phyloP scores from a whole-genome alignment of 768 basidiomycete genomes.

The Leccinum imitatum region DNA sequence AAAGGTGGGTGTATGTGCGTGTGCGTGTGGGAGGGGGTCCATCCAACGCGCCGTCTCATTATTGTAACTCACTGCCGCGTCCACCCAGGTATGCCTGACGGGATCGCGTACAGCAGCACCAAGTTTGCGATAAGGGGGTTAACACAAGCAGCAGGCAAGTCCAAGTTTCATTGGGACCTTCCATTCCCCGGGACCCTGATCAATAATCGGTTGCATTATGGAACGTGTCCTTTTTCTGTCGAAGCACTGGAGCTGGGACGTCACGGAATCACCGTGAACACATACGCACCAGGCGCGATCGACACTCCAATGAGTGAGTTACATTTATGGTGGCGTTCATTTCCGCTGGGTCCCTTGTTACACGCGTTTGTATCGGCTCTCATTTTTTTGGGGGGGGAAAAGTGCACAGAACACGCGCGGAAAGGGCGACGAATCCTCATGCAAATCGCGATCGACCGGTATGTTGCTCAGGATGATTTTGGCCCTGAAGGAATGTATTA shows the following conservation, averaged over 20 bases:
- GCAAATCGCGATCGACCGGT: not conserved
- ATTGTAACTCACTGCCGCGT: not conserved
- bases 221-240: not conserved
- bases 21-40: no score
- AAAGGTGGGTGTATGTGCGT: no score
- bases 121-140: conserved; percentile 27
- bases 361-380: not conserved
- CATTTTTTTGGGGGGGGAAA: not conserved
- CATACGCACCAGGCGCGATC: conserved; percentile 31
- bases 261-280: conserved; percentile 43
- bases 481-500: not conserved
- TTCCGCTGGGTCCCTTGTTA: not conserved
- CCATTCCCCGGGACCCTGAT: not conserved
- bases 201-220: not conserved
- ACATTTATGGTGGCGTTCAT: conserved; percentile 11
- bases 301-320: conserved; percentile 7
- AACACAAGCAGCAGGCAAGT: conserved; percentile 21
- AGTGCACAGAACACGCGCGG: not conserved
- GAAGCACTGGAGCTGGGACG: conserved; percentile 38
- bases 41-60: no score
- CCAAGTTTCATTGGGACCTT: not conserved
- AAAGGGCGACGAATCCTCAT: not conserved
- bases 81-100: not conserved
- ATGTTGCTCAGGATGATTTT: not conserved
- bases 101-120: not conserved